Base-by-base conservation (phyloP, 2,329 filamentous ascomycete species). In the Fusarium siculi region DNA sequence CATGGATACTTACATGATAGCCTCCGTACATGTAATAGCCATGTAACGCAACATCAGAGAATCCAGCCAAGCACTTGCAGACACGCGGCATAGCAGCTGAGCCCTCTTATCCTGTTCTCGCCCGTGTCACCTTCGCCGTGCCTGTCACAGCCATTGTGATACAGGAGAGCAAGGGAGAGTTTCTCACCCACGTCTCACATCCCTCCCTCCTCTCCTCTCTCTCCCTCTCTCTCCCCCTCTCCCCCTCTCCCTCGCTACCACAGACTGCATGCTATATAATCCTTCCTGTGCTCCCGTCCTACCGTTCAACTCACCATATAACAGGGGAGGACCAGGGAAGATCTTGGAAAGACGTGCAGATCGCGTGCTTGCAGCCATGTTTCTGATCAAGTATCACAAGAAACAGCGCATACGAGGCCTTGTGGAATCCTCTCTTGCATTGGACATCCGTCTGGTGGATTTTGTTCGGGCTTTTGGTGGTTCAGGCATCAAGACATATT, bases 331-430 rank as follows among this genome's bases (percentile, higher is more conserved):
- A 43, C 56, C 54, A 70, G 28, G 56, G 62, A 69, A 75, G 77
- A 78, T 78, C 77, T 77, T 73, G 67, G 54, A 68, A 70, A 73
- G 63, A 66, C 47, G 62, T 67, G 74, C 74, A 74, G 74, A 74
- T 77, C 78, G 76, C 76, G 73, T 78, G 70, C 77, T 74, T 79
- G 78, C 78, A 78, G 74, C 68, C 63, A 63, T 72, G 73, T 79
- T 71, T 79, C 75, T 79, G 78, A 79, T 79, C 73, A 61, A 60
- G 76, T 78, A 36, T 55, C 63, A 79, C 78, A 62, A 63, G 53
- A 46, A 66, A 75, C 69, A 58, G 52, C 72, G 63, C 72, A 75
- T 77, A 76, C 75, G 73, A 76, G 63, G 67, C 64, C 53, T 60
- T 47, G 74, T 75, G 37, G 40, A 25, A 53, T 53, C 23, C 14